Evolutionary conservation across 805 yeast genomes (phyloP).

Genomic region (Pichia cephalocereana): DNA sequence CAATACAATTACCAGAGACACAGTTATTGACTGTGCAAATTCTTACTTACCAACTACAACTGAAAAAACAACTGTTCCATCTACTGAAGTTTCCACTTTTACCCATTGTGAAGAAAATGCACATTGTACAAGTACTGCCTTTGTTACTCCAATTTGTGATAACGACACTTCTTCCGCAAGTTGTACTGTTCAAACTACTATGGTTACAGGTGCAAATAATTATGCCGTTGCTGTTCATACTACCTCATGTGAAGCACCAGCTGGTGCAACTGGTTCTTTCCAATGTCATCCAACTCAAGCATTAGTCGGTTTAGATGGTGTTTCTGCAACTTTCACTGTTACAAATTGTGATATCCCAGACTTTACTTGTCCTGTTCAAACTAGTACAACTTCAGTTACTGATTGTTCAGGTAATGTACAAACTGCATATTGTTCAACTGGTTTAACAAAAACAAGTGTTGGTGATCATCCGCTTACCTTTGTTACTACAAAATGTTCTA

Average conservation of each 20-base stretch:
- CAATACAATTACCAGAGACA: not conserved
- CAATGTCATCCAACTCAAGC: slow-evolving; percentile 8
- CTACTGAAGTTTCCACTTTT: slow-evolving; percentile 6
- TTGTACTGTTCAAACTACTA: slow-evolving; percentile 8
- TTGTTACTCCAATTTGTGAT: slow-evolving; percentile 8
- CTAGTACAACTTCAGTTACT: not conserved
- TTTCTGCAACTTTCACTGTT: slow-evolving; percentile 6
- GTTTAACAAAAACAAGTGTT: not conserved
- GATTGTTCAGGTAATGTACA: not conserved
- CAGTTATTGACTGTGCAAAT: not conserved
- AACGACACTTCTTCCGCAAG: slow-evolving; percentile 3
- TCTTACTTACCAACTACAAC: not conserved
- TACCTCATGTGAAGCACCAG: slow-evolving; percentile 10
- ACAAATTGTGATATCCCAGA: slow-evolving; percentile 11
- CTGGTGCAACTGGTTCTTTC: slow-evolving; percentile 11
- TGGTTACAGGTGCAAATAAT: slow-evolving; percentile 1
- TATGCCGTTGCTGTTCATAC: slow-evolving; percentile 6
- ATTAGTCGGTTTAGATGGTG: slow-evolving; percentile 4
- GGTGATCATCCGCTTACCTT: not conserved
- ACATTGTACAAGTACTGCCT: slow-evolving; percentile 11
- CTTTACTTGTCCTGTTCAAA: slow-evolving; percentile 3
- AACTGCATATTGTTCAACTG: not conserved
- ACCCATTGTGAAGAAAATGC: slow-evolving; percentile 9
- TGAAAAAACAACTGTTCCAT: not conserved
- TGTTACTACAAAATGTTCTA: slow-evolving; percentile 2